Percentiles rank a stretch among this genome's conserved stretches.
These are phyloP conservation scores for Graphilbum ipis-grandicollis DNA, from an alignment of 2,329 filamentous ascomycete genomes.

Conservation along the genomic window DNA sequence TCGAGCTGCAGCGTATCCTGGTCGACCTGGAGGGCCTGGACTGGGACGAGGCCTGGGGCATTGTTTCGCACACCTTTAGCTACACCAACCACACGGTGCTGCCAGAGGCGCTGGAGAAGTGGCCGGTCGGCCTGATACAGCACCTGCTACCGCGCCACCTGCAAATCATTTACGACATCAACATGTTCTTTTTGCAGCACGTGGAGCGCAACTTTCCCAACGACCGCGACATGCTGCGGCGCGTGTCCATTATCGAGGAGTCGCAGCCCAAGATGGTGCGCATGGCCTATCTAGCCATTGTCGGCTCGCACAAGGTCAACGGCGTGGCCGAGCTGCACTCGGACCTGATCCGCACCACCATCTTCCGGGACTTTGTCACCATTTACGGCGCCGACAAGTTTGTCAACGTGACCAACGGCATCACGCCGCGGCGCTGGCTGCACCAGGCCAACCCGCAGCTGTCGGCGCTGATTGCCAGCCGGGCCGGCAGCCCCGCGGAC, in stretches of 20 bases:
- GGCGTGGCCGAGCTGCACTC: constrained; percentile 96
- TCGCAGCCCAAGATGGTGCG: constrained; percentile 94
- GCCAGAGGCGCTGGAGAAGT: constrained; percentile 93
- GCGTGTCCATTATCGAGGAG: constrained; percentile 97
- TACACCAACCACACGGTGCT: constrained; percentile 99
- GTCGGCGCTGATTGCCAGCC: constrained; percentile 81
- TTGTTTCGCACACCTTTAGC: constrained; percentile 63
- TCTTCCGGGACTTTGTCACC: constrained; percentile 95
- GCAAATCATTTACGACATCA: constrained; percentile 97
- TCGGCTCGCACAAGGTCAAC: constrained; percentile 98
- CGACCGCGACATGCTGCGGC: constrained; percentile 66
- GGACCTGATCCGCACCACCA: constrained; percentile 95
- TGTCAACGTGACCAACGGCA: constrained; percentile 95
- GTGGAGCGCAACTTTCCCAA: constrained; percentile 86
- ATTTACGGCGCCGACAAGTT: constrained; percentile 96
- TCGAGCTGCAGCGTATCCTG: constrained; percentile 86
- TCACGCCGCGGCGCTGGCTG: constrained; percentile 89
- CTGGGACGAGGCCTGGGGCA: constrained; percentile 85
- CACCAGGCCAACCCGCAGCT: constrained; percentile 92
- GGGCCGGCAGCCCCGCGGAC: constrained; percentile 54
- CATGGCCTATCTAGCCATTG: constrained; percentile 89
- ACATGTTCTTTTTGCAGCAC: constrained; percentile 76
- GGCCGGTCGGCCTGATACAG: constrained; percentile 85
- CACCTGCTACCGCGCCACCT: constrained; percentile 85
- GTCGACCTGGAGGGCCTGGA: constrained; percentile 78